These are phyloP conservation scores for Kwoniella dendrophila DNA, from an alignment of 768 basidiomycete species.

Conservation along the genomic window DNA sequence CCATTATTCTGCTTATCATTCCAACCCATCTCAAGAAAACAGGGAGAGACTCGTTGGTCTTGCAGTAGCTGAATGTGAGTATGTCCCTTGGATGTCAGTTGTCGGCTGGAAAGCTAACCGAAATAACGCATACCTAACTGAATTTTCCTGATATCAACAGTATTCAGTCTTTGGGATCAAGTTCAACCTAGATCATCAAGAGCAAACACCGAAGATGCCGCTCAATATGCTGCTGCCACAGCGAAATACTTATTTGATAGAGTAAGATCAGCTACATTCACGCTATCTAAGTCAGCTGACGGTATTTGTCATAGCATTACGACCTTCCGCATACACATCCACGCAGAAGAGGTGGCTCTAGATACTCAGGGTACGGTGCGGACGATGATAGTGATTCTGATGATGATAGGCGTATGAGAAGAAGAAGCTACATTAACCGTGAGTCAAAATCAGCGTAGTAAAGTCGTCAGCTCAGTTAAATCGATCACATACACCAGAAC, in stretches of 20 bases:
- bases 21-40: slow-evolving; percentile 45
- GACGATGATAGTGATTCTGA: slow-evolving; percentile 34
- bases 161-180: slow-evolving; percentile 46
- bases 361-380: slow-evolving; percentile 35
- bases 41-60: slow-evolving; percentile 50
- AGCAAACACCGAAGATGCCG: slow-evolving; percentile 41
- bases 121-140: not conserved
- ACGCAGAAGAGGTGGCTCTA: slow-evolving; percentile 11
- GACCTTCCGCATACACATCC: slow-evolving; percentile 29
- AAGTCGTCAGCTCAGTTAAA: not conserved
- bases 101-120: too few species aligned
- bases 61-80: slow-evolving; percentile 53
- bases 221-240: slow-evolving; percentile 51
- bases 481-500: slow-evolving; percentile 7
- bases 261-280: slow-evolving; percentile 19
- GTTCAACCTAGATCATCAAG: slow-evolving; percentile 38
- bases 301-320: slow-evolving; percentile 35
- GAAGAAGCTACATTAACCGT: slow-evolving; percentile 35
- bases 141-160: slow-evolving; percentile 14
- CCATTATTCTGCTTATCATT: slow-evolving; percentile 47
- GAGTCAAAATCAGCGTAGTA: slow-evolving; percentile 16
- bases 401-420: slow-evolving; percentile 31
- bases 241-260: slow-evolving; percentile 50
- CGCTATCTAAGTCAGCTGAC: not conserved
- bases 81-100: not conserved